Base-by-base conservation (phyloP, 441 rosid species). In the Hypseocharis bilobata region DNA sequence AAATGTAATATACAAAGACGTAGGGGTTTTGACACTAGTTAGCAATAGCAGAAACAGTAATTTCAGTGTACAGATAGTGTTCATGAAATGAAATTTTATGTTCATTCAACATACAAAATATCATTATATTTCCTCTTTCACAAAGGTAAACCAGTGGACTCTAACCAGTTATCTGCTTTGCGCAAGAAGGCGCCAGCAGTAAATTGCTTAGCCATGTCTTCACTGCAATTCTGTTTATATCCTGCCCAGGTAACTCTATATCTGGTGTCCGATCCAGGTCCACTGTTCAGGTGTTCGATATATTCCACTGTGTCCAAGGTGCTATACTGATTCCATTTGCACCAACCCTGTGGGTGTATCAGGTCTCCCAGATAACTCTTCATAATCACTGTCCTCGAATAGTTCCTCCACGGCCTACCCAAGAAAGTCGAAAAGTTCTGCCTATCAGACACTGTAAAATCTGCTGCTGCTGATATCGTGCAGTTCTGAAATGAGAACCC, bases 361-460 rank as follows among this genome's bases (percentile, higher is more conserved):
- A 80, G 17, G 45, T 78, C 80, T 2, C 70, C 85, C 6, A 84
- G 75, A 42, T 71, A 62, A 6, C 83, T 78, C 72, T 60, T 58
- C 28, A 84, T 63, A 1, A 67, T 55, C 63, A 84, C 83, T 6
- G 86, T 80, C 51, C 86, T 76, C 2, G 84, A 84, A 68, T 74
- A 82, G 70, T 74, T 65, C 51, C 72, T 77, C 86, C 88, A 84
- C 0, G 86, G 88, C 27, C 88, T 79, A 6, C 88, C 88, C 40
- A 82, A 63, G 65, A 76, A 84, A 0, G 79, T 75, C 64, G 76
- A 70, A 59, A 72, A 74, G 1, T 61, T 3, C 10, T 70, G 60
- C 62, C 74, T 63, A 7, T 76, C 85, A 0, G 89, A 85, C 6
- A 79, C 42, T 36, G 42, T 70, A 19, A 87, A 74, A 26, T 85